A percentile compares a stretch with the other conserved stretches of the same genome.
phyloP scores from a whole-genome alignment of 441 rosid genomes.

The Gossypium davidsonii region DNA sequence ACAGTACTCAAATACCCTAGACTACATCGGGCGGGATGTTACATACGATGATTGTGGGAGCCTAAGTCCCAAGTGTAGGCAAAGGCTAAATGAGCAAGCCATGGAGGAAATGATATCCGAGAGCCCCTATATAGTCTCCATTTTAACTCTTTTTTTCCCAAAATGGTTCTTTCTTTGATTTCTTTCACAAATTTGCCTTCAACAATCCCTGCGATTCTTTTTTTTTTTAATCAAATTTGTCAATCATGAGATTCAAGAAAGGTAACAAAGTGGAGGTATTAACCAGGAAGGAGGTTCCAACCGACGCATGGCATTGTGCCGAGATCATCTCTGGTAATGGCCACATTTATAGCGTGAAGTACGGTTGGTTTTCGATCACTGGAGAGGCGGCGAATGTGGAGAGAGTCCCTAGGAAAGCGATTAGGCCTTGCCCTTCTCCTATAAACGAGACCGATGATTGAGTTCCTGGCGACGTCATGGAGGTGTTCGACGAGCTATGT shows the following conservation, averaged over 20 bases:
- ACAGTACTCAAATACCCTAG: too few relatives aligned
- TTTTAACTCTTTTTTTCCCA: neutral
- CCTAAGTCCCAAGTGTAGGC: too few relatives aligned
- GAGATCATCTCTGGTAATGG: conserved; percentile 41
- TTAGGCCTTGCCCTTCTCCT: conserved; percentile 49
- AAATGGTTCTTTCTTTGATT: neutral
- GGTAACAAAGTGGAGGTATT: conserved; percentile 43
- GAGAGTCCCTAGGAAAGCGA: conserved; percentile 37
- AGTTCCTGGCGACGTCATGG: conserved; percentile 42
- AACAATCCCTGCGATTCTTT: neutral
- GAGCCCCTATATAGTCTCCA: neutral
- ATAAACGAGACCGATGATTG: conserved; percentile 20
- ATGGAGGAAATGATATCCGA: too few relatives aligned
- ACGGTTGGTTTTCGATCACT: conserved; percentile 14
- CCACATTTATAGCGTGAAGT: conserved; percentile 30
- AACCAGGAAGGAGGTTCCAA: conserved; percentile 25
- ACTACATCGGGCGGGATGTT: too few relatives aligned
- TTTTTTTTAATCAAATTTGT: neutral
- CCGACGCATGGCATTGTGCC: conserved; percentile 34
- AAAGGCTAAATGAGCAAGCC: too few relatives aligned
- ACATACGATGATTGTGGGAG: too few relatives aligned
- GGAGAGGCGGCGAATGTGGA: conserved; percentile 20
- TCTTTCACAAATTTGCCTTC: neutral
- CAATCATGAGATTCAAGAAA: conserved; percentile 36
- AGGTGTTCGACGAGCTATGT: conserved; percentile 33